These are phyloP conservation scores for Eutypella sp. DNA, from an alignment of 2,329 filamentous ascomycete species.

Conservation along the genomic window DNA sequence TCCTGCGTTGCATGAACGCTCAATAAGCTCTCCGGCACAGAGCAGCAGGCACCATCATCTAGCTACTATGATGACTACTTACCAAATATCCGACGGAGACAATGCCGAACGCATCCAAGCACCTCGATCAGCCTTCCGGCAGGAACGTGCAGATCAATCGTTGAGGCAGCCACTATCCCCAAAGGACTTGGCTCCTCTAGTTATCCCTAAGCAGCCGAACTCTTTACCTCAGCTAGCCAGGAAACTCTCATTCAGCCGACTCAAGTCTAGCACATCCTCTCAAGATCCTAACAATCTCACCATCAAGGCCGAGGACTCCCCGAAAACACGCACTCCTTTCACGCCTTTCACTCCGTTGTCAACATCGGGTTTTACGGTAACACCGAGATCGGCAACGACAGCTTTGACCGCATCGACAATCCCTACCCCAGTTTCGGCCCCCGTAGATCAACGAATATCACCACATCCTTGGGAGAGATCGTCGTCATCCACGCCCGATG, in stretches of 20 bases:
- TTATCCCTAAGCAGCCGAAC: constrained; percentile 44
- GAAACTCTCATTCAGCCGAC: constrained; percentile 39
- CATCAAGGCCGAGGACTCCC: constrained; percentile 42
- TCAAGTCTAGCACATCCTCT: constrained; percentile 40
- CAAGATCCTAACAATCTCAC: constrained; percentile 36
- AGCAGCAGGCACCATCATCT: constrained; percentile 42
- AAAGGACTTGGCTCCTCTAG: constrained; percentile 50
- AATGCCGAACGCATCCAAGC: constrained; percentile 23
- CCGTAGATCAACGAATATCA: constrained; percentile 37
- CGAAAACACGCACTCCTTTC: constrained; percentile 36
- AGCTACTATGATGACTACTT: constrained; percentile 18
- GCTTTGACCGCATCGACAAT: constrained; percentile 37
- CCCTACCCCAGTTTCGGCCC: constrained; percentile 47
- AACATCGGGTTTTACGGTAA: constrained; percentile 34
- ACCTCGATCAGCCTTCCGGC: neutral
- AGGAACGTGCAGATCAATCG: neutral
- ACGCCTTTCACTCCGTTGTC: constrained; percentile 39
- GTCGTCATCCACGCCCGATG: constrained; percentile 17
- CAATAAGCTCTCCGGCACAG: constrained; percentile 55
- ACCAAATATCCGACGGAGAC: constrained; percentile 23
- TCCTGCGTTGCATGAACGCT: constrained; percentile 59
- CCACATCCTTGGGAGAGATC: constrained; percentile 40
- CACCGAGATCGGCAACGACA: constrained; percentile 42
- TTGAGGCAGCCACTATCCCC: constrained; percentile 43
- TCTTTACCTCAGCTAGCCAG: constrained; percentile 27